Conservation (phyloP, 192 early-diverging fungal species). For the Rhizophagus clarus region DNA sequence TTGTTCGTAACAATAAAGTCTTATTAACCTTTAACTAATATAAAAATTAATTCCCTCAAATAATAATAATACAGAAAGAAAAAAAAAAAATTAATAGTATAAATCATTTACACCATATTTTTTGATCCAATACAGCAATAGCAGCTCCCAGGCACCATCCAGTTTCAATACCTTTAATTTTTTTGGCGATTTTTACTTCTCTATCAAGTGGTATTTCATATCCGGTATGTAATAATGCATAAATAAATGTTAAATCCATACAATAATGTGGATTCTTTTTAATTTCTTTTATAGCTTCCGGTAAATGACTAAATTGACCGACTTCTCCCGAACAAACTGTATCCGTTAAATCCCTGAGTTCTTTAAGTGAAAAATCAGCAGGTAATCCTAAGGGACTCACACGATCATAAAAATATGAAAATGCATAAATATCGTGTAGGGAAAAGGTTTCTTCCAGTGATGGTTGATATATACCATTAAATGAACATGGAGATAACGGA, state of each 20-base stretch:
- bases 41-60: background rate
- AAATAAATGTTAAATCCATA: conserved; percentile 88
- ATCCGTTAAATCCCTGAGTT: conserved; percentile 68
- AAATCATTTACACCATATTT: conserved; percentile 36
- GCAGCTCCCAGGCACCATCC: conserved; percentile 97
- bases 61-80: background rate
- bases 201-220: conserved; percentile 77
- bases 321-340: conserved; percentile 64
- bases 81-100: background rate
- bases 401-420: conserved; percentile 96
- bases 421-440: conserved; percentile 82
- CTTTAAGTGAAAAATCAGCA: conserved; percentile 69
- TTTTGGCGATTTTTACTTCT: conserved; percentile 80
- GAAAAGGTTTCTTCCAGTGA: conserved; percentile 66
- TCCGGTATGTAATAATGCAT: conserved; percentile 79
- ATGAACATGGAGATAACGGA: conserved; percentile 73
- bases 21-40: no score
- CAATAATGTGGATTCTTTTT: conserved; percentile 73
- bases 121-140: conserved; percentile 75
- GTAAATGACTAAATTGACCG: conserved; percentile 52
- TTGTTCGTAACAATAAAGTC: no score
- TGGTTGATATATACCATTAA: conserved; percentile 92
- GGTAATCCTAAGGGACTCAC: conserved; percentile 71
- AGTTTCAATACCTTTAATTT: conserved; percentile 90
- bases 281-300: conserved; percentile 54